Evolutionary conservation across 495 filamentous ascomycete species (phyloP).

Genomic region (Staphylotrichum longicolle): DNA sequence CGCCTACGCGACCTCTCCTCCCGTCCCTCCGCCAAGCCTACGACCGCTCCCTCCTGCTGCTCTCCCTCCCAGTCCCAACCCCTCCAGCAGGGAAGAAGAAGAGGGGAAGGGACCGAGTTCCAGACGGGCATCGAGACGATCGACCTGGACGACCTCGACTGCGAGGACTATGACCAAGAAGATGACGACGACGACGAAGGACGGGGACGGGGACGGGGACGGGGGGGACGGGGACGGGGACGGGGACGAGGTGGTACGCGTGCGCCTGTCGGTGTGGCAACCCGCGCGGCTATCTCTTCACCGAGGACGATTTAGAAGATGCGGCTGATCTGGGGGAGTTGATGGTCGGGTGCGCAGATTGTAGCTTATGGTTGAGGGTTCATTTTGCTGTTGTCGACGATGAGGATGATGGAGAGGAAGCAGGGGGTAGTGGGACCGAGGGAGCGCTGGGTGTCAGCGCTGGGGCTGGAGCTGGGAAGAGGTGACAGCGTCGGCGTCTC

Average conservation of each 20-base stretch:
- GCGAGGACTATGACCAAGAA: constrained; percentile 31
- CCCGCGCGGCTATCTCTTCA: constrained; percentile 64
- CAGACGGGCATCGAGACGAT: constrained; percentile 72
- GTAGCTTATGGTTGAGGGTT: constrained; percentile 78
- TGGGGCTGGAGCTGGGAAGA: not conserved
- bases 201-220: constrained; percentile 20
- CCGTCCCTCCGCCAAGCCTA: constrained; percentile 60
- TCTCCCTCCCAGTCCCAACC: constrained; percentile 4
- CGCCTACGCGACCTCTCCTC: constrained; percentile 72
- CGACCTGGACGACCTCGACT: constrained; percentile 33
- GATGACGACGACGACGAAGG: not conserved
- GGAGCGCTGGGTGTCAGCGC: too few species aligned
- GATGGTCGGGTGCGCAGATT: constrained; percentile 73
- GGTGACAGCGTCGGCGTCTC: not conserved
- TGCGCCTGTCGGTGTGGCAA: constrained; percentile 79
- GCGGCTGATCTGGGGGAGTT: constrained; percentile 64
- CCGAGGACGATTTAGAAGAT: constrained; percentile 68
- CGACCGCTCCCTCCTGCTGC: constrained; percentile 51
- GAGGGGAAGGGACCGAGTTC: constrained; percentile 35
- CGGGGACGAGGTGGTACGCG: constrained; percentile 56
- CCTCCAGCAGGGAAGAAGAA: not conserved
- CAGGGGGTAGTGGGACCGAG: not conserved
- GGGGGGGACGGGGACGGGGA: constrained; percentile 16
- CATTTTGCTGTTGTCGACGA: constrained; percentile 61
- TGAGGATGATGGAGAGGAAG: not conserved